Evolutionary conservation across 179 eudicot species (phyloP).

Genomic region (Spinacia oleracea): DNA sequence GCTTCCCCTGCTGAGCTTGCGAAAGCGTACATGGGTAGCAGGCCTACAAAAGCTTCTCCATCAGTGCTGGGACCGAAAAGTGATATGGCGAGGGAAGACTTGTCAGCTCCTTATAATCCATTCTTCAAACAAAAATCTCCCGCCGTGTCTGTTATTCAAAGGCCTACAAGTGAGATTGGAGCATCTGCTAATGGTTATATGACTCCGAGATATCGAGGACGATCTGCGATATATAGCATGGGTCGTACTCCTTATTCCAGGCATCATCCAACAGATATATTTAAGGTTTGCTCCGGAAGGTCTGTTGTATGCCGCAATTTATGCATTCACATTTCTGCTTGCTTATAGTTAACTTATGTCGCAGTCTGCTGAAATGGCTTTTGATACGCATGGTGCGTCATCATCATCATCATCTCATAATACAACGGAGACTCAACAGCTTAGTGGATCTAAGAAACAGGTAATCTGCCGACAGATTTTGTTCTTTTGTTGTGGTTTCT

Average conservation of each 20-base stretch:
- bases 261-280: slow-evolving; percentile 36
- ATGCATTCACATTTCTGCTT: background rate
- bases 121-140: slow-evolving; percentile 41
- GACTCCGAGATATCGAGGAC: slow-evolving; percentile 74
- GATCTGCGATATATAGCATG: slow-evolving; percentile 87
- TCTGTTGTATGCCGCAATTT: background rate
- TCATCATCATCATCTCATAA: slow-evolving; percentile 34
- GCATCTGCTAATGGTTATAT: slow-evolving; percentile 55
- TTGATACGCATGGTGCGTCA: slow-evolving; percentile 22
- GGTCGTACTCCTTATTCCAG: slow-evolving; percentile 82
- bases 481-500: slow-evolving; percentile 1
- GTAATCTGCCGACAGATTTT: slow-evolving; percentile 28
- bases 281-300: slow-evolving; percentile 39
- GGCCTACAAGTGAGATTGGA: slow-evolving; percentile 33
- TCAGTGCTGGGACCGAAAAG: slow-evolving; percentile 43
- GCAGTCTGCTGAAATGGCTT: slow-evolving; percentile 34
- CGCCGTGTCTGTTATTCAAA: slow-evolving; percentile 35
- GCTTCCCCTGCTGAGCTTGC: slow-evolving; percentile 96
- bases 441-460: slow-evolving; percentile 44
- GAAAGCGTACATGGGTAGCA: slow-evolving; percentile 89
- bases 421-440: slow-evolving; percentile 38
- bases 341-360: background rate
- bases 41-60: slow-evolving; percentile 57
- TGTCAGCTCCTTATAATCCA: slow-evolving; percentile 32
- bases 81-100: slow-evolving; percentile 44